Evolutionary conservation across 2,329 filamentous ascomycete genomes (phyloP).

Genomic region (Aspergillus nomiae): DNA sequence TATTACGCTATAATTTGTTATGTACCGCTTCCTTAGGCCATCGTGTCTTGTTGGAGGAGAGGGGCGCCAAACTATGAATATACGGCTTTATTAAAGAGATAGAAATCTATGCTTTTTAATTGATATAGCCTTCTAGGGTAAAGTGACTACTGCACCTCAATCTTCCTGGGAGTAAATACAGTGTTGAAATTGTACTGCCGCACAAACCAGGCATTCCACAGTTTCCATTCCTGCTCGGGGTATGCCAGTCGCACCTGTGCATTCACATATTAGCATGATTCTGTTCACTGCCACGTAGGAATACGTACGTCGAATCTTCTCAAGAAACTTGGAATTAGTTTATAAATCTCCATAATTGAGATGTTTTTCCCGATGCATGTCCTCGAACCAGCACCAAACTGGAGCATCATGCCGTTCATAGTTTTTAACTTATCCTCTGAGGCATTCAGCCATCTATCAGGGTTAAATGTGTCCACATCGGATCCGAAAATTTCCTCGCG

Average conservation of each 20-base stretch:
- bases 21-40: background rate
- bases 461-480: slow-evolving; percentile 23
- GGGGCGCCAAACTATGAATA: background rate
- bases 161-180: slow-evolving; percentile 11
- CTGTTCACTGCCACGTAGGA: background rate
- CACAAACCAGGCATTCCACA: slow-evolving; percentile 21
- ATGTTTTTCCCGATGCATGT: slow-evolving; percentile 9
- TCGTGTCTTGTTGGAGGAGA: background rate
- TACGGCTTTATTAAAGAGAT: background rate
- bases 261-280: background rate
- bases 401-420: slow-evolving; percentile 19
- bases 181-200: slow-evolving; percentile 18
- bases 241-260: slow-evolving; percentile 13
- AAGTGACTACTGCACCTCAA: background rate
- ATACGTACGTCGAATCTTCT: slow-evolving; percentile 14
- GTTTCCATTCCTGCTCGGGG: slow-evolving; percentile 15
- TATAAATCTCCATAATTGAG: slow-evolving; percentile 3
- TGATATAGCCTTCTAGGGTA: background rate
- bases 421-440: slow-evolving; percentile 5
- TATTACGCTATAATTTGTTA: background rate
- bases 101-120: background rate
- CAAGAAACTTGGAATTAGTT: slow-evolving; percentile 12
- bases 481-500: slow-evolving; percentile 22
- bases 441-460: slow-evolving; percentile 25
- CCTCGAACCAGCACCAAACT: slow-evolving; percentile 7